Conservation (phyloP, 441 rosid species). For the Syzygium malaccense region DNA sequence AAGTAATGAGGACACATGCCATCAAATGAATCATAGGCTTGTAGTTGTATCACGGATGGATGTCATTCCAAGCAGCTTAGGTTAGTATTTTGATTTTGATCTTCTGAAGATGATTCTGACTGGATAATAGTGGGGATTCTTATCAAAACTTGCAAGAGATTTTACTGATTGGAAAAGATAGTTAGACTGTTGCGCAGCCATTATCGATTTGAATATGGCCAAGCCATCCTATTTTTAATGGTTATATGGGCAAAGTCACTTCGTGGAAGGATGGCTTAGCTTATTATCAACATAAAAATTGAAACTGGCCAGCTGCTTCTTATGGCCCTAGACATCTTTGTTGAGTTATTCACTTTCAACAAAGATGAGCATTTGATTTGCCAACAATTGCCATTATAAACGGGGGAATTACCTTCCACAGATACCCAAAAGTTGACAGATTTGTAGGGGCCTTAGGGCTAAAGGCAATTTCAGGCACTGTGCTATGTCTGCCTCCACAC, state of each 20-base stretch:
- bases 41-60: neutral
- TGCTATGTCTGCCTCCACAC: neutral
- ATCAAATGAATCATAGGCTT: neutral
- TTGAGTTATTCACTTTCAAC: neutral
- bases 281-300: neutral
- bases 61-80: neutral
- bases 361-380: neutral
- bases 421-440: neutral
- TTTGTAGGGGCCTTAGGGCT: neutral
- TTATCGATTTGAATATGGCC: neutral
- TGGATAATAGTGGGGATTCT: neutral
- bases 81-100: neutral
- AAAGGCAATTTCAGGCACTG: neutral
- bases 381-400: neutral
- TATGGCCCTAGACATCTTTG: neutral
- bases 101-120: neutral
- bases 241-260: neutral
- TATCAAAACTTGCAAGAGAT: neutral
- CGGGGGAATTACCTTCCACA: neutral
- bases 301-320: neutral
- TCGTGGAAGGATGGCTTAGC: neutral
- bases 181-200: neutral
- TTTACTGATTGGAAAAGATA: neutral
- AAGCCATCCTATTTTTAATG: neutral
- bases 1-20: neutral